These are phyloP conservation scores for Ploettnerulaceae sp. DNA, from an alignment of 2,329 filamentous ascomycete genomes.

Conservation along the genomic window DNA sequence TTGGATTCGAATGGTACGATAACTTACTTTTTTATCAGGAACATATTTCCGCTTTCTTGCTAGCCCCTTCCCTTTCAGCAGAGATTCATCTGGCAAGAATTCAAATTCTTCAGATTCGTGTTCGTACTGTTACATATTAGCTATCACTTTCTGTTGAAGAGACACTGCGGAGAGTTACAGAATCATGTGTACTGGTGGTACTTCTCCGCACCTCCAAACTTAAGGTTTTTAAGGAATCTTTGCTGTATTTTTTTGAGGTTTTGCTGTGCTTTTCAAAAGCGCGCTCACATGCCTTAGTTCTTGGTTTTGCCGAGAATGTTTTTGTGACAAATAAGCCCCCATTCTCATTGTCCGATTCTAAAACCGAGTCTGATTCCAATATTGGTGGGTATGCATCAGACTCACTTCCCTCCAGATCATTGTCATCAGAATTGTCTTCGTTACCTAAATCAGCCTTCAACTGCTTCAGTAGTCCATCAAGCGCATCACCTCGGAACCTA, in stretches of 20 bases:
- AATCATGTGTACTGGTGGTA: too few relatives aligned
- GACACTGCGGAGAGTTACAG: too few relatives aligned
- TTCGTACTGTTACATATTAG: background rate
- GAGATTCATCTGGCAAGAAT: background rate
- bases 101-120: background rate
- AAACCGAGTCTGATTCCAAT: background rate
- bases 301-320: background rate
- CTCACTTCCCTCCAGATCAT: too few relatives aligned
- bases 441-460: background rate
- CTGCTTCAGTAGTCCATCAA: background rate
- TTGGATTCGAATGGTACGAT: too few relatives aligned
- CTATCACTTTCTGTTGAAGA: background rate
- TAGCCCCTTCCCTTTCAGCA: background rate
- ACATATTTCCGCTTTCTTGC: background rate
- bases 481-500: slow-evolving; percentile 6
- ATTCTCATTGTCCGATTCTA: background rate
- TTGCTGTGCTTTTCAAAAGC: too few relatives aligned
- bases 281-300: background rate
- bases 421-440: background rate
- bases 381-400: background rate
- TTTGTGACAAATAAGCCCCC: background rate
- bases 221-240: too few relatives aligned
- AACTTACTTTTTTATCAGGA: too few relatives aligned
- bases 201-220: too few relatives aligned
- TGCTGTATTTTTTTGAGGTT: too few relatives aligned